Evolutionary conservation across 2,329 filamentous ascomycete genomes (phyloP), one percentile per base, ranked within the genome.

Genomic region (Zymoseptoria ardabiliae): DNA sequence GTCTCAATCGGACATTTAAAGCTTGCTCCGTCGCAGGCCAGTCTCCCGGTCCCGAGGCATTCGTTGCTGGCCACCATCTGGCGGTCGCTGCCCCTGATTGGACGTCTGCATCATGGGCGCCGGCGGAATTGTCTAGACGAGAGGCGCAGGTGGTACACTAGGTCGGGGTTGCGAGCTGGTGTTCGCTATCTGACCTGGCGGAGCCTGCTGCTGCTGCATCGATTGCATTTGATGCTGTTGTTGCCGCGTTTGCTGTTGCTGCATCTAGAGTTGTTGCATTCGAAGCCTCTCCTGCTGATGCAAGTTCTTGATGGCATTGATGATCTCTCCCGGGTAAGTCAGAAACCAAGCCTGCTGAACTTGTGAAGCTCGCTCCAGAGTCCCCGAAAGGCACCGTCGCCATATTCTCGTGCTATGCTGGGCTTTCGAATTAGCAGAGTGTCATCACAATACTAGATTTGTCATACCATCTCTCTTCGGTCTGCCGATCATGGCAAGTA

Each of bases 231-330:
- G 50, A 53, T 25, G 19, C 22, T 22, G n/a, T 7, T 22, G 50
- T 25, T 21, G 19, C 45, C 60, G 60, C 58, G 66, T 66, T 50
- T 73, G 70, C 58, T 67, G 63, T 70, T 67, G 64, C 68, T 74
- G 63, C 55, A 73, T 63, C 60, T 77, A 74, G 56, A 71, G 72
- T 60, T 79, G 77, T 61, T 82, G 79, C 35, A 78, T 63, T 1
- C 71, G 56, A 22, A 25, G 21, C 17, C 60, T 57, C 55, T 63
- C 73, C 60, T 76, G 73, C 41, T 75, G 66, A 57, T 74, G 64
- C 6, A 75, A 63, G 60, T 69, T 50, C 21, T 63, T 60, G 50
- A 68, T 56, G 9, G 65, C 62, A 10, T 13, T 7, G 20, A 65
- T 54, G 41, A 69, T 50, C 48, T 69, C 64, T 35, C 65, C 58